Percentiles rank a stretch among this genome's conserved stretches.
Evolutionary conservation across 768 basidiomycete genomes (phyloP).

Genomic region (Rhizopogon vulgaris): DNA sequence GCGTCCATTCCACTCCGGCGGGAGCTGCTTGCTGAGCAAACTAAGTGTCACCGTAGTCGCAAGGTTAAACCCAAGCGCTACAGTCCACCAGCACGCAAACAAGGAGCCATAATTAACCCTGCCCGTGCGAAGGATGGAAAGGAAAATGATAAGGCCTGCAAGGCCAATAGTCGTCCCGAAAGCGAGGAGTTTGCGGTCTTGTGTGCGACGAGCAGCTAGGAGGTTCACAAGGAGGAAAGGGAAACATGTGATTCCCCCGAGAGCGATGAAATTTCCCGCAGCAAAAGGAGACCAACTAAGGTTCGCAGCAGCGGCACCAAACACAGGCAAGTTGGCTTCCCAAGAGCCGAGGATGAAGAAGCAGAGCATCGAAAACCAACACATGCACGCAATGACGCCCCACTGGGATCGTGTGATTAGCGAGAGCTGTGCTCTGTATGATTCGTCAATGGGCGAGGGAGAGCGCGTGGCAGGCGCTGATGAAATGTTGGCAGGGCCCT

Average conservation of each 20-base stretch:
- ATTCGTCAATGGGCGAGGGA: slow-evolving; percentile 3
- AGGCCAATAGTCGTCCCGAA: slow-evolving; percentile 46
- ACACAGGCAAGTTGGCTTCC: slow-evolving; percentile 66
- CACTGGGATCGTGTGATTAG: slow-evolving; percentile 30
- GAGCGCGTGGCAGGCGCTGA: neutral
- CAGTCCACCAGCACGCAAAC: slow-evolving; percentile 37
- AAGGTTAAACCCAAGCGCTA: slow-evolving; percentile 70
- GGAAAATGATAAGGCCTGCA: slow-evolving; percentile 45
- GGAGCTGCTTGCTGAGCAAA: slow-evolving; percentile 63
- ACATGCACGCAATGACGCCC: slow-evolving; percentile 57
- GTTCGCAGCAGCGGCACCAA: slow-evolving; percentile 33
- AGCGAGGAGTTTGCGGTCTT: slow-evolving; percentile 56
- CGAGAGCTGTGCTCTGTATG: slow-evolving; percentile 7
- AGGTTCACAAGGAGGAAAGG: slow-evolving; percentile 65
- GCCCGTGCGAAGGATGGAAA: slow-evolving; percentile 36
- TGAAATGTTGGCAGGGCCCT: neutral
- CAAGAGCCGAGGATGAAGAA: slow-evolving; percentile 67
- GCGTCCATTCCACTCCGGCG: slow-evolving; percentile 51
- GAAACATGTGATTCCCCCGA: slow-evolving; percentile 55
- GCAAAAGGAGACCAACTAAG: slow-evolving; percentile 56
- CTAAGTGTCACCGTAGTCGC: slow-evolving; percentile 66
- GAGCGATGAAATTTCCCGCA: slow-evolving; percentile 66
- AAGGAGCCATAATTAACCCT: slow-evolving; percentile 42
- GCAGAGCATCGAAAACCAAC: slow-evolving; percentile 64
- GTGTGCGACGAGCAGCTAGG: slow-evolving; percentile 46